Evolutionary conservation across 352 stramenopile species (phyloP).

Genomic region (Pythium scleroteichum): DNA sequence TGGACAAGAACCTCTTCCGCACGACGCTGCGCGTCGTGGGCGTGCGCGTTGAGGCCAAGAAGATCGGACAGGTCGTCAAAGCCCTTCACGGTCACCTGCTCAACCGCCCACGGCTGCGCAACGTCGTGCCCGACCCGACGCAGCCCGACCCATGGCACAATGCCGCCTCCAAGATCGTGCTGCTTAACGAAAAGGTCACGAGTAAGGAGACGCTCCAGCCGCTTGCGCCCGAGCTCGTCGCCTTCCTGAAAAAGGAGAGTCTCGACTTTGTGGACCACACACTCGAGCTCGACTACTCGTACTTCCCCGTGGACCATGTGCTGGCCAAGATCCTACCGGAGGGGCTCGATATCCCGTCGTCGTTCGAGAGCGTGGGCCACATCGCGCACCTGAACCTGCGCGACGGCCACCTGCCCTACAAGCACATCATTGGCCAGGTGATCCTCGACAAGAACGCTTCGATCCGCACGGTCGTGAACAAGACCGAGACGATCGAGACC

Average conservation of each 20-base stretch:
- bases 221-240: conserved; percentile 50
- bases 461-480: conserved; percentile 98
- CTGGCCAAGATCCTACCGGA: conserved; percentile 84
- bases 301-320: conserved; percentile 78
- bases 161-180: conserved; percentile 67
- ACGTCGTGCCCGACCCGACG: conserved; percentile 70
- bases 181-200: conserved; percentile 64
- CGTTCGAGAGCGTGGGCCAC: conserved; percentile 96
- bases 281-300: conserved; percentile 79
- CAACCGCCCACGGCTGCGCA: conserved; percentile 69
- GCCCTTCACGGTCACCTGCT: conserved; percentile 70
- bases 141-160: conserved; percentile 65
- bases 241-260: conserved; percentile 55
- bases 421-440: conserved; percentile 96
- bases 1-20: conserved; percentile 73
- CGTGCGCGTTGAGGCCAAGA: conserved; percentile 78
- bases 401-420: conserved; percentile 94
- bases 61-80: conserved; percentile 76
- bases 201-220: conserved; percentile 56
- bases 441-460: conserved; percentile 97
- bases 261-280: conserved; percentile 63
- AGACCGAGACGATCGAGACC: conserved; percentile 95
- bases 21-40: conserved; percentile 72
- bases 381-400: conserved; percentile 97
- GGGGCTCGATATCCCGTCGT: conserved; percentile 87